These are phyloP conservation scores for Gracilaria gracilis DNA, from an alignment of 23 red algal species.

Conservation along the genomic window DNA sequence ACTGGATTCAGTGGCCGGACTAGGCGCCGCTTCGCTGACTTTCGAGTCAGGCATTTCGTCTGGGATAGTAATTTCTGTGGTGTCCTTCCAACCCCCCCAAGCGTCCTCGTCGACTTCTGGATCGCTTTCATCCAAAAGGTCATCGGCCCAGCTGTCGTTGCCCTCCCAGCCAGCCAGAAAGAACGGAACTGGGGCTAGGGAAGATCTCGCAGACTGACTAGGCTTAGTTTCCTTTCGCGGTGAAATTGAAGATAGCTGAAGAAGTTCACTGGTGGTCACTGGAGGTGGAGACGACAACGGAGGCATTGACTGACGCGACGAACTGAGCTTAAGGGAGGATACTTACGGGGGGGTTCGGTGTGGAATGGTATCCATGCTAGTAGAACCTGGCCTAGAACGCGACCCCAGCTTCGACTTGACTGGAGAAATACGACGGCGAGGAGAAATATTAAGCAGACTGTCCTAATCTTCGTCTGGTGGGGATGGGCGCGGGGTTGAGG, in stretches of 20 bases:
- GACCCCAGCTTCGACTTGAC: conserved; percentile 16
- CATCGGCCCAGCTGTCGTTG: conserved; percentile 65
- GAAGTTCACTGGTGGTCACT: neutral
- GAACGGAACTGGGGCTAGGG: conserved; percentile 29
- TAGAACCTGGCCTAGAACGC: conserved; percentile 27
- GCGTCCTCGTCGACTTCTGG: conserved; percentile 52
- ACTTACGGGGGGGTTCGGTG: neutral
- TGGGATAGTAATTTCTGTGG: conserved; percentile 10
- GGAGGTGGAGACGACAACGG: neutral
- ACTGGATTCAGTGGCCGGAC: neutral
- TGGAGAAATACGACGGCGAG: conserved; percentile 48
- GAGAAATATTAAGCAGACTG: conserved; percentile 33
- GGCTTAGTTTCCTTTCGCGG: neutral
- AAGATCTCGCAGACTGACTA: neutral
- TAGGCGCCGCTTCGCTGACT: neutral
- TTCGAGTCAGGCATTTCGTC: neutral
- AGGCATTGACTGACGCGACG: neutral
- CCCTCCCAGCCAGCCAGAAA: conserved; percentile 73
- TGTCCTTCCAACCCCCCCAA: conserved; percentile 34
- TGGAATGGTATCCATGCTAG: neutral
- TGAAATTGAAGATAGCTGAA: neutral
- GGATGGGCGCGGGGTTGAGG: conserved; percentile 35
- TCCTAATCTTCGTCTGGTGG: conserved; percentile 48
- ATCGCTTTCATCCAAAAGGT: conserved; percentile 26
- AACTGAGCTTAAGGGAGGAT: conserved; percentile 3